Evolutionary conservation across 23 red algal species (phyloP).

Genomic region (Gracilaria gracilis): DNA sequence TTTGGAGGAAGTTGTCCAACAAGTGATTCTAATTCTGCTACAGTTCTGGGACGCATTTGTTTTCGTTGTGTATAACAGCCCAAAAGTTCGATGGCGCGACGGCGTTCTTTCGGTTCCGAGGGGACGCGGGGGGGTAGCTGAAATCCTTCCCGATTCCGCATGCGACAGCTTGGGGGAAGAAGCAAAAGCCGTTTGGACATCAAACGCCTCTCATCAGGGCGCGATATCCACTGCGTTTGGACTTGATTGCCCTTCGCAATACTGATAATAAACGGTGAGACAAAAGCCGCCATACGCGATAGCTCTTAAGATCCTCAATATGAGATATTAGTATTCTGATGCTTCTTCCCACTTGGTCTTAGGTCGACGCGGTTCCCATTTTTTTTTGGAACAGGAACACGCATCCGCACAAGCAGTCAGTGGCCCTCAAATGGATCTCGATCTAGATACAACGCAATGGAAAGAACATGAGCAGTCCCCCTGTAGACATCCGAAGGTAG

Average conservation of each 20-base stretch:
- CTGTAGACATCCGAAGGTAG: no score
- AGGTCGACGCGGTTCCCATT: no score
- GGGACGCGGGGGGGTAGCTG: slow-evolving; percentile 48
- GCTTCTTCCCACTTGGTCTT: no score
- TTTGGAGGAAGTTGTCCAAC: slow-evolving; percentile 36
- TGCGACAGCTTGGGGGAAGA: slow-evolving; percentile 23
- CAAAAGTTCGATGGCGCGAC: slow-evolving; percentile 54
- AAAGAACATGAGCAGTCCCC: no score
- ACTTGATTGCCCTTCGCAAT: neutral
- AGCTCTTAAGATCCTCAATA: neutral
- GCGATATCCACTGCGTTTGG: neutral
- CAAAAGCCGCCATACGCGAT: neutral
- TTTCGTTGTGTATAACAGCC: slow-evolving; percentile 43
- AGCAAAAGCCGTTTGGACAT: neutral
- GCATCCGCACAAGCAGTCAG: no score
- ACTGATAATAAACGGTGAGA: neutral
- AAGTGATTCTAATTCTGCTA: slow-evolving; percentile 37
- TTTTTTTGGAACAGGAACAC: no score
- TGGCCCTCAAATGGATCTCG: no score
- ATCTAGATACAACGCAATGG: no score
- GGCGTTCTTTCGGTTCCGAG: neutral
- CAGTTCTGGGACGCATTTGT: neutral
- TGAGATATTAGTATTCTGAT: neutral
- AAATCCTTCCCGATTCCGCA: slow-evolving; percentile 67
- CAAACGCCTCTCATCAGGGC: neutral